Percentiles rank a stretch among this genome's conserved stretches.
These are phyloP conservation scores for Apiosordaria backusii DNA, from an alignment of 495 filamentous ascomycete species.

Conservation along the genomic window DNA sequence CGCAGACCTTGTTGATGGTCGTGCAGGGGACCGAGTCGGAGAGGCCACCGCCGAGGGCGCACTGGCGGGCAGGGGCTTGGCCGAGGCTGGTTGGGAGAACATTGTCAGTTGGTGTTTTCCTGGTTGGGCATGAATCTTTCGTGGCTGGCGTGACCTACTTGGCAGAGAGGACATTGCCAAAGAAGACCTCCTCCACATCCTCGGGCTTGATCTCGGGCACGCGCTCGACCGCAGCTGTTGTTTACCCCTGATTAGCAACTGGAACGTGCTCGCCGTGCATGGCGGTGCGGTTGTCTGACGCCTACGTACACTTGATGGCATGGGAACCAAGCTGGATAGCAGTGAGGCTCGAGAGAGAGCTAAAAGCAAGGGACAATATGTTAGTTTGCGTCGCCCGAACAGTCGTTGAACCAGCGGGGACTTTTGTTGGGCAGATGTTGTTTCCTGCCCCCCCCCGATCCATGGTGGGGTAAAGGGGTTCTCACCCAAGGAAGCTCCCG, in stretches of 20 bases:
- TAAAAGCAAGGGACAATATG: constrained; percentile 29
- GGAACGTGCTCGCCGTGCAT: constrained; percentile 14
- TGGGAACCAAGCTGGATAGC: constrained; percentile 85
- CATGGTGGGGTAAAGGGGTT: constrained; percentile 17
- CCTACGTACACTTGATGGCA: constrained; percentile 76
- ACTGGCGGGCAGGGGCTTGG: constrained; percentile 94
- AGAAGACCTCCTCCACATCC: constrained; percentile 94
- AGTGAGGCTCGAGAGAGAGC: constrained; percentile 78
- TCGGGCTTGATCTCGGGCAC: constrained; percentile 79
- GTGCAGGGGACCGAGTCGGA: constrained; percentile 75
- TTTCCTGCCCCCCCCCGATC: background rate
- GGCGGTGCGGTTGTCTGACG: background rate
- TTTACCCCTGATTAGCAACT: constrained; percentile 18
- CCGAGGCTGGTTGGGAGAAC: constrained; percentile 64
- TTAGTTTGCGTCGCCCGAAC: constrained; percentile 21
- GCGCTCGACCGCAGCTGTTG: constrained; percentile 74
- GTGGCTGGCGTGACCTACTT: constrained; percentile 61
- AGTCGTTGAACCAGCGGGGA: background rate
- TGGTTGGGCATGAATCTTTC: constrained; percentile 1
- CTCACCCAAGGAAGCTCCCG: constrained; percentile 86
- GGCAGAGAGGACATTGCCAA: constrained; percentile 95
- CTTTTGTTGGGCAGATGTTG: constrained; percentile 11
- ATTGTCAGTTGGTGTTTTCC: background rate
- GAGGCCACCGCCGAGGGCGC: constrained; percentile 83
- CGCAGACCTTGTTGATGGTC: constrained; percentile 98